These are phyloP conservation scores for Epichloe coenophiala DNA, from an alignment of 2,329 filamentous ascomycete species.

Conservation along the genomic window DNA sequence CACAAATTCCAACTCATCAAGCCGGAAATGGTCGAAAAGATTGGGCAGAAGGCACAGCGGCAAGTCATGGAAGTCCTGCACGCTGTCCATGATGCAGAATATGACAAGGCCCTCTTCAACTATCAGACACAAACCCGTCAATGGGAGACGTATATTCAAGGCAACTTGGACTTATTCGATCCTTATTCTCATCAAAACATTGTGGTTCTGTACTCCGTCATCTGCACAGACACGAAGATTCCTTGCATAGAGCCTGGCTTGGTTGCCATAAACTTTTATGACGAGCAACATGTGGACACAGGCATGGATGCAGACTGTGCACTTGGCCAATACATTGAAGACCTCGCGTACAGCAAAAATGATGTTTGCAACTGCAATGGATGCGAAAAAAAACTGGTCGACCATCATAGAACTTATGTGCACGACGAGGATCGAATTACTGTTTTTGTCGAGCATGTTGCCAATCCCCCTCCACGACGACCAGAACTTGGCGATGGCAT, in stretches of 20 bases:
- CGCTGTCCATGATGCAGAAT: constrained; percentile 91
- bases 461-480: constrained; percentile 27
- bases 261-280: constrained; percentile 86
- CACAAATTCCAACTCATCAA: constrained; percentile 82
- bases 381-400: constrained; percentile 81
- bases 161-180: constrained; percentile 80
- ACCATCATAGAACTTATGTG: constrained; percentile 93
- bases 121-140: constrained; percentile 90
- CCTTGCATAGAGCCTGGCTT: constrained; percentile 85
- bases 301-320: constrained; percentile 77
- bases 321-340: constrained; percentile 87
- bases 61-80: constrained; percentile 89
- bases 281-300: constrained; percentile 67
- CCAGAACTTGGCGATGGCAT: constrained; percentile 49
- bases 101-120: constrained; percentile 85
- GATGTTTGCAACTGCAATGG: constrained; percentile 70
- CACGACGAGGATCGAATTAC: constrained; percentile 91
- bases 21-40: constrained; percentile 86
- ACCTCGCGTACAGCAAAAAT: constrained; percentile 64
- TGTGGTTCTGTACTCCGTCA: constrained; percentile 82
- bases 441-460: constrained; percentile 58
- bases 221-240: constrained; percentile 86
- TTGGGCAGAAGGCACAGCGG: constrained; percentile 64
- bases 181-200: constrained; percentile 95
- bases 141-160: constrained; percentile 90